Evolutionary conservation across 2,329 filamentous ascomycete genomes (phyloP).

Genomic region (Cryoendolithus antarcticus): DNA sequence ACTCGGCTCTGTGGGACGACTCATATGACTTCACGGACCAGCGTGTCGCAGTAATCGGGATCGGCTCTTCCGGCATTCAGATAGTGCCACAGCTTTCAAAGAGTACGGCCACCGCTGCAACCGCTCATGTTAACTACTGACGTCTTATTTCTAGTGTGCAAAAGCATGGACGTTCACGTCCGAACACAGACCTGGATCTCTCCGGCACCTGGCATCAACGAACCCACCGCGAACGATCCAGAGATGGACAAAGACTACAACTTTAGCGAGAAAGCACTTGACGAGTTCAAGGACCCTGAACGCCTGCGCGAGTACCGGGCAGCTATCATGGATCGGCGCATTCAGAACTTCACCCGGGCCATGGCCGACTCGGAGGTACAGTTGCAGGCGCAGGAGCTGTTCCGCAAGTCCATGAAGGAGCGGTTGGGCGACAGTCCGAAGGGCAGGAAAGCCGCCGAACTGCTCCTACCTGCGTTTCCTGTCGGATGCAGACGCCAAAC

Average conservation of each 20-base stretch:
- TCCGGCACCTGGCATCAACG: conserved; percentile 3
- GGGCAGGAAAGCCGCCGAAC: conserved; percentile 1
- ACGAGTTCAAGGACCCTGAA: conserved; percentile 1
- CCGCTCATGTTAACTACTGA: too few species aligned
- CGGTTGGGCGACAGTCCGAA: conserved; percentile 1
- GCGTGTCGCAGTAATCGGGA: conserved; percentile 24
- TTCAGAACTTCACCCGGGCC: conserved; percentile 3
- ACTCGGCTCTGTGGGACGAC: conserved; percentile 27
- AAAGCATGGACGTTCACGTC: conserved; percentile 2
- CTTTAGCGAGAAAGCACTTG: not conserved
- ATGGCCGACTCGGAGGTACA: conserved; percentile 2
- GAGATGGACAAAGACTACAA: conserved; percentile 1
- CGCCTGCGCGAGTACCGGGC: not conserved
- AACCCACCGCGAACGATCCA: conserved; percentile 1
- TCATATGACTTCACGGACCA: conserved; percentile 20
- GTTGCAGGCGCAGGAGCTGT: conserved; percentile 1
- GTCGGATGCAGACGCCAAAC: conserved; percentile 9
- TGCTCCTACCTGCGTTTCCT: conserved; percentile 6
- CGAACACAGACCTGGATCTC: conserved; percentile 4
- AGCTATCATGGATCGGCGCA: conserved; percentile 1
- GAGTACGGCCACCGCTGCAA: too few species aligned
- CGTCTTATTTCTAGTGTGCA: too few species aligned
- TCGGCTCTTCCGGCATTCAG: conserved; percentile 20
- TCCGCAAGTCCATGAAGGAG: conserved; percentile 3
- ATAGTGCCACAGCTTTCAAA: conserved; percentile 17